A percentile compares a stretch with the other conserved stretches of the same genome.
These are phyloP conservation scores for Lodderomyces parapsilosis DNA, from an alignment of 1,139 yeast species.

Conservation along the genomic window DNA sequence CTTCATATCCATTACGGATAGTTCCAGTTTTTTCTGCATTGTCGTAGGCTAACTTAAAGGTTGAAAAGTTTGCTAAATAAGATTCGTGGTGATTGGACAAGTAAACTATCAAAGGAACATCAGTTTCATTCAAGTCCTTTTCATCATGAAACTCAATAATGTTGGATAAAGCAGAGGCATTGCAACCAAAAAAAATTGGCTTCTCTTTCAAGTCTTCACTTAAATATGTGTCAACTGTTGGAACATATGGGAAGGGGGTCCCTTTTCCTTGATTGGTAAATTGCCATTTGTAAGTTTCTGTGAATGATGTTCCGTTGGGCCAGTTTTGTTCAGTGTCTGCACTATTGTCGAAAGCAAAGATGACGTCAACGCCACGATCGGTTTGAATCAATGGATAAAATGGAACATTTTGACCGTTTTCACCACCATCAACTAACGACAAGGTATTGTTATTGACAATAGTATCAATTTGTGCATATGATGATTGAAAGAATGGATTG, in stretches of 20 bases:
- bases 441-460: slow-evolving; percentile 42
- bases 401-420: slow-evolving; percentile 78
- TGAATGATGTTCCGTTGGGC: slow-evolving; percentile 78
- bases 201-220: slow-evolving; percentile 25
- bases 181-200: slow-evolving; percentile 46
- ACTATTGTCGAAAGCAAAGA: slow-evolving; percentile 83
- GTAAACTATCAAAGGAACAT: slow-evolving; percentile 40
- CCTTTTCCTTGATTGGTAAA: slow-evolving; percentile 42
- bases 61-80: slow-evolving; percentile 36
- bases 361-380: slow-evolving; percentile 66
- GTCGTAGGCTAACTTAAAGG: slow-evolving; percentile 40
- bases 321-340: slow-evolving; percentile 68
- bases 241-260: slow-evolving; percentile 42
- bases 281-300: slow-evolving; percentile 52
- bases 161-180: slow-evolving; percentile 26
- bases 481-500: slow-evolving; percentile 7
- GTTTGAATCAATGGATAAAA: slow-evolving; percentile 72
- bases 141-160: slow-evolving; percentile 28
- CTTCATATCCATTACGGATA: slow-evolving; percentile 41
- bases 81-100: slow-evolving; percentile 33
- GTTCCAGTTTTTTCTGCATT: slow-evolving; percentile 29
- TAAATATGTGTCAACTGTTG: slow-evolving; percentile 28
- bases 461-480: slow-evolving; percentile 19
- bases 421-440: slow-evolving; percentile 83
- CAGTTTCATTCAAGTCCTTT: slow-evolving; percentile 26